Conservation (phyloP, 1,284 basidiomycete species). For the Cutaneotrichosporon cyanovorans region DNA sequence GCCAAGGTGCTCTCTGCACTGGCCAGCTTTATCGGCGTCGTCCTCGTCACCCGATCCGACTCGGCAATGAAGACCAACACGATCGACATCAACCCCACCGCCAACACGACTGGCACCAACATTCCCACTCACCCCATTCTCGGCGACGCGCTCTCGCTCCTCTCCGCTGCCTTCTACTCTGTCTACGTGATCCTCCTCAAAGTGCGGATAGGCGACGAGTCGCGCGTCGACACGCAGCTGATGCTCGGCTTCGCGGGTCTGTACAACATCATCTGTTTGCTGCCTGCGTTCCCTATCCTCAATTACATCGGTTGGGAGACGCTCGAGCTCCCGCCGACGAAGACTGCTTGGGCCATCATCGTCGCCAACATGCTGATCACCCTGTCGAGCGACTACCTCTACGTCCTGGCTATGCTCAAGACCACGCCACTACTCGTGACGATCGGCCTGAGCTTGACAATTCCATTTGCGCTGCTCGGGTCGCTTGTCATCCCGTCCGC, state of each 20-base stretch:
- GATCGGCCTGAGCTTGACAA: constrained; percentile 88
- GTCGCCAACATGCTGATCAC: constrained; percentile 82
- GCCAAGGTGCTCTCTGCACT: constrained; percentile 74
- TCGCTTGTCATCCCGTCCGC: constrained; percentile 35
- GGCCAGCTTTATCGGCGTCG: constrained; percentile 73
- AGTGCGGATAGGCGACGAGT: constrained; percentile 71
- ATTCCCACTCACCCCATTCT: constrained; percentile 47
- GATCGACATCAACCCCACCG: constrained; percentile 11
- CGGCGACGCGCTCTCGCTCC: constrained; percentile 70
- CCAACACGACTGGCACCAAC: constrained; percentile 7
- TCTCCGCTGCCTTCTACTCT: constrained; percentile 81
- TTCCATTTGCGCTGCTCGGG: constrained; percentile 50
- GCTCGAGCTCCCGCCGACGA: constrained; percentile 64
- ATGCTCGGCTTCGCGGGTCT: constrained; percentile 88
- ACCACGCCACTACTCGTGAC: constrained; percentile 84
- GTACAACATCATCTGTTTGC: constrained; percentile 73
- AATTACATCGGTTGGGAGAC: constrained; percentile 68
- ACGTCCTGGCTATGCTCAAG: constrained; percentile 87
- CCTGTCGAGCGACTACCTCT: constrained; percentile 74
- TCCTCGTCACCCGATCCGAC: constrained; percentile 78
- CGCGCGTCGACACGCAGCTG: constrained; percentile 81
- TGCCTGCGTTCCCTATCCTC: constrained; percentile 74
- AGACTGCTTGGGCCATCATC: constrained; percentile 58
- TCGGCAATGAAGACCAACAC: constrained; percentile 45
- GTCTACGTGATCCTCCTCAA: constrained; percentile 90